Evolutionary conservation across 805 yeast genomes (phyloP), one percentile per base, ranked within the genome.

Genomic region (Candida suzukii): DNA sequence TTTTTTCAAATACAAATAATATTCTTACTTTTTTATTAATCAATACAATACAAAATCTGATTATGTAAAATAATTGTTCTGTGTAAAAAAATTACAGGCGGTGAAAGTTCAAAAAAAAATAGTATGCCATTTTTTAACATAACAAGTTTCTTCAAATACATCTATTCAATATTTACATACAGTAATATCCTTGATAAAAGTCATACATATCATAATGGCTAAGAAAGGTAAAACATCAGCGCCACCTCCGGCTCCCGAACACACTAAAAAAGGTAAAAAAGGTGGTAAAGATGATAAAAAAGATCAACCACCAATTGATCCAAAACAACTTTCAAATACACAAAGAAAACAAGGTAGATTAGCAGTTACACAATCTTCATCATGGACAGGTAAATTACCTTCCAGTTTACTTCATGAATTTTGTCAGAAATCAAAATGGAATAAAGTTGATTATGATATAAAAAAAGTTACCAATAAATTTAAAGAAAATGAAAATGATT

Each of bases 371-470:
- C 80, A 83, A 14, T 74, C 83, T 29, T 66, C 80, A 35, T 87
- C 91, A 24, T 88, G 96, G 96, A 88, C 96, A 0, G 99, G 99
- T 1, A 91, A 91, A 53, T 67, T 91, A 14, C 98, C 99, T 0
- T 88, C 85, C 2, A 80, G 93, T 0, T 61, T 91, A 16, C 70
- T 91, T 4, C 87, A 87, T 53, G 99, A 91, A 54, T 82, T 80
- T 48, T 84, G 93, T 47, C 96, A 87, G 58, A 84, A 82, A 57
- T 78, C 75, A 44, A 87, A 88, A 61, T 91, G 99, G 99, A 83
- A 80, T 44, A 82, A 81, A 49, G 95, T 87, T 3, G 80, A 74
- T 19, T 86, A 87, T 50, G 90, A 85, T 38, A 80, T 83, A 84
- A 71, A 64, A 35, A 54, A 54, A 38, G 40, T 49, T 2, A 49